phyloP scores from a whole-genome alignment of 192 early-diverging fungal genomes.

The Spinellus fusiger region DNA sequence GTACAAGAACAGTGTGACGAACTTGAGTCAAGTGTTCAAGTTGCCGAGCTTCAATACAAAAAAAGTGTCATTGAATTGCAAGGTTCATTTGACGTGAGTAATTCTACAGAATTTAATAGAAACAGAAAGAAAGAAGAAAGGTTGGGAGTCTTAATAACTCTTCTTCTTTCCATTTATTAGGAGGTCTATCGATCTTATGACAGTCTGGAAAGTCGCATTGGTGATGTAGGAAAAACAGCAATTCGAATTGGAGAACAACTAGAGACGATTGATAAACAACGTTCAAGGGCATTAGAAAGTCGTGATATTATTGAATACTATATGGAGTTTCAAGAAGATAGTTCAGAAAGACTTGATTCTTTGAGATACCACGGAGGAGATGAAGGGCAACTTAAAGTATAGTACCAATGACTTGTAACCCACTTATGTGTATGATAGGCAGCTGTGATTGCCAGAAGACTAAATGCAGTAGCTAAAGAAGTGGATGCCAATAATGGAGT shows the following conservation, averaged over 20 bases:
- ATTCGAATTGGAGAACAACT: slow-evolving; percentile 96
- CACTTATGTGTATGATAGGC: slow-evolving; percentile 40
- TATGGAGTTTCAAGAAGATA: slow-evolving; percentile 82
- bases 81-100: slow-evolving; percentile 67
- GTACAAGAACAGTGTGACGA: slow-evolving; percentile 81
- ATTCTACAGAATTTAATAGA: neutral
- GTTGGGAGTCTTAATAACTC: neutral
- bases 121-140: neutral
- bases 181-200: slow-evolving; percentile 86
- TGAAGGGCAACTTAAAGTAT: slow-evolving; percentile 79
- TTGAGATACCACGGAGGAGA: slow-evolving; percentile 62
- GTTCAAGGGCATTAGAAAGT: slow-evolving; percentile 79
- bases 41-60: slow-evolving; percentile 68
- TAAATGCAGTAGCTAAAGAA: slow-evolving; percentile 83
- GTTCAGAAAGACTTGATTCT: slow-evolving; percentile 66
- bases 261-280: slow-evolving; percentile 91
- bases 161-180: slow-evolving; percentile 31
- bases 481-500: slow-evolving; percentile 63
- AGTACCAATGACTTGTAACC: neutral
- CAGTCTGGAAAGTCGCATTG: slow-evolving; percentile 78
- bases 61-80: slow-evolving; percentile 76
- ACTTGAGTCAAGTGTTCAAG: slow-evolving; percentile 71
- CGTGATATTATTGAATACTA: slow-evolving; percentile 91
- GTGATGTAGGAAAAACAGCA: slow-evolving; percentile 93
- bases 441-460: slow-evolving; percentile 75